Base-by-base conservation (phyloP, 2,329 filamentous ascomycete genomes). In the Diplodia scrobiculata region DNA sequence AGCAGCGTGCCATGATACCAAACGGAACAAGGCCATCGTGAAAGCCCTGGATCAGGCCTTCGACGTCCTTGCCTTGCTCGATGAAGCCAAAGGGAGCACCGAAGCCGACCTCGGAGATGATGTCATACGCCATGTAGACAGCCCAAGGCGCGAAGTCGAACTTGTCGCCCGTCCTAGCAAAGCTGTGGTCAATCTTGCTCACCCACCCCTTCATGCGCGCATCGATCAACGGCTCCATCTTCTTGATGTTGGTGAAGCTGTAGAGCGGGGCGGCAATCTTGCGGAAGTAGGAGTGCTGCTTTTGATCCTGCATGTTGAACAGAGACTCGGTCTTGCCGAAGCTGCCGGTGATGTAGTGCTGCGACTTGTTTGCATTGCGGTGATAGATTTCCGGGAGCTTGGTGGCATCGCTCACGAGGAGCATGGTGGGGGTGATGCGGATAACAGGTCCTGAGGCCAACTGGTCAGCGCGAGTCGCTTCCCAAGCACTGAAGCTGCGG, bases 101-200 rank as follows among this genome's bases (percentile, higher is more conserved):
- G 69, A 86, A 87, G 1, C 82, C 84, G 48, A 87, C 77, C 67
- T 85, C 82, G 27, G 80, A 82, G 65, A 87, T 84, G 41, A 86
- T 81, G 69, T 87, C 84, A 75, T 86, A 87, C 3, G 83, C 84
- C 78, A 86, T 79, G 69, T 80, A 84, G 6, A 83, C 80, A 55
- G 82, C 81, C 84, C 84, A 86, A 63, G 80, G 81, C 0, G 83
- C 75, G 70, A 87, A 86, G 69, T 87, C 84, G 63, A 87, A 83
- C 0, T 73, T 70, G 48, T 81, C 72, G 0, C 79, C 77, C 0
- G 77, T 79, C 7, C 77, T 73, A 3, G 76, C 81, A 68, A 86
- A 87, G 5, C 72, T 73, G 2, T 76, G 71, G 2, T 80, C 76
- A 2, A 87, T 75, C n/a, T 78, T 81, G 2, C 71, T 69, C 9